Evolutionary conservation across 2,329 filamentous ascomycete species (phyloP), one percentile per base, ranked within the genome.

Genomic region (Didymosphaeria variabile): DNA sequence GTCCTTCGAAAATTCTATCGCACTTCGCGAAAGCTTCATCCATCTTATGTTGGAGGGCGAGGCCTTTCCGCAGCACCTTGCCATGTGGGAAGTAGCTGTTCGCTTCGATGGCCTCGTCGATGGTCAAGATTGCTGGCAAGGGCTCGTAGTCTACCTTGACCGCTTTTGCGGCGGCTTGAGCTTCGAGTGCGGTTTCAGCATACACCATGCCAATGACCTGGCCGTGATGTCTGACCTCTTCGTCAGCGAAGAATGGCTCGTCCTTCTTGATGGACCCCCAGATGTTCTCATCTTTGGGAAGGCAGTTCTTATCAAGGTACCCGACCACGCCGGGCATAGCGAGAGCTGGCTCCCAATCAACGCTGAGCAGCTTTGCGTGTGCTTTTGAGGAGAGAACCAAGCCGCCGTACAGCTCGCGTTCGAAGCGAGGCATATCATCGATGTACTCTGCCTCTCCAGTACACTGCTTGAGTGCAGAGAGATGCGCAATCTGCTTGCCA

Each of bases 401-500:
- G 68, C 91, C 94, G 7, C 91, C 94, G 66, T 93, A 93, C 0
- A 98, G 84, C 77, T 97, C 94, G 61, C 95, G 95, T 76, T 90
- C 91, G 65, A 93, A 82, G 0, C 88, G 84, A 2, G 94, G 93
- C 29, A 97, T 95, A 67, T 98, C 94, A 70, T 98, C 94, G 0
- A 94, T 96, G 69, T 98, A 98, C 69, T 97, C 92, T 1, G 94
- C 94, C 79, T 97, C 92, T 56, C 94, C 94, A 0, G 93, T 96
- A 7, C 90, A 91, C 79, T 98, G 94, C 80, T 97, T 97, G 72
- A 98, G 77, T 0, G 94, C 94, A 0, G 94, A 93, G 15, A 97
- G 86, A 72, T 98, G 94, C 21, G 91, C 90, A 44, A 90, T 90
- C 21, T 92, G 87, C 75, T 94, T 94, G 53, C 95, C 94, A 0